These are phyloP conservation scores for Emmonsia crescens DNA, from an alignment of 2,329 filamentous ascomycete species.

Conservation along the genomic window DNA sequence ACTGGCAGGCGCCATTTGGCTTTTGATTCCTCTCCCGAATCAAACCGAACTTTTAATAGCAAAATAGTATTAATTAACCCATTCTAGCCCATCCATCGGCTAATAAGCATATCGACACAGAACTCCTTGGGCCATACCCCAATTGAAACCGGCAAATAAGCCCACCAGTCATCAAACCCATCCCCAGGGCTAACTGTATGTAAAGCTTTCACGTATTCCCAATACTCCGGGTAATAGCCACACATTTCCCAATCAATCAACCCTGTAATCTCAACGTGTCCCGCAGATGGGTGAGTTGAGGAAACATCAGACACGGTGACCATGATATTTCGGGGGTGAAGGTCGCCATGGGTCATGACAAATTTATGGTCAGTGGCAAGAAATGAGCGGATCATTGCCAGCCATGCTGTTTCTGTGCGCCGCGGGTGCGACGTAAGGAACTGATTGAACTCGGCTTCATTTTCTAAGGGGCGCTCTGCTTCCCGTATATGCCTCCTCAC, in stretches of 20 bases:
- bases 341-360: constrained; percentile 16
- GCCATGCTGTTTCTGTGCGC: constrained; percentile 3
- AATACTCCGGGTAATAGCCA: constrained; percentile 15
- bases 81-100: constrained; percentile 7
- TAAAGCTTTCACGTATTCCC: constrained; percentile 14
- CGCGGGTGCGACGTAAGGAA: constrained; percentile 10
- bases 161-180: constrained; percentile 12
- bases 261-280: constrained; percentile 9
- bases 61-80: too few relatives aligned
- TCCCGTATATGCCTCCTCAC: constrained; percentile 10
- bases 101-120: constrained; percentile 13
- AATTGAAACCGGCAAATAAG: constrained; percentile 10
- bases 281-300: too few relatives aligned
- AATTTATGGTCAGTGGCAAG: constrained; percentile 10
- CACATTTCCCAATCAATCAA: constrained; percentile 18
- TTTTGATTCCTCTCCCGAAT: too few relatives aligned
- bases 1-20: too few relatives aligned
- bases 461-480: constrained; percentile 8
- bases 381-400: constrained; percentile 12
- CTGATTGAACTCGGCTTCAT: constrained; percentile 12
- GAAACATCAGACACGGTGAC: too few relatives aligned
- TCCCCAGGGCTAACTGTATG: constrained; percentile 9
- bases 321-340: constrained; percentile 18
- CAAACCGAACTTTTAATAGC: too few relatives aligned
- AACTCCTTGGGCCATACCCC: constrained; percentile 13